These are phyloP conservation scores for Didymella pinodella DNA, from an alignment of 2,329 filamentous ascomycete genomes.

Conservation along the genomic window DNA sequence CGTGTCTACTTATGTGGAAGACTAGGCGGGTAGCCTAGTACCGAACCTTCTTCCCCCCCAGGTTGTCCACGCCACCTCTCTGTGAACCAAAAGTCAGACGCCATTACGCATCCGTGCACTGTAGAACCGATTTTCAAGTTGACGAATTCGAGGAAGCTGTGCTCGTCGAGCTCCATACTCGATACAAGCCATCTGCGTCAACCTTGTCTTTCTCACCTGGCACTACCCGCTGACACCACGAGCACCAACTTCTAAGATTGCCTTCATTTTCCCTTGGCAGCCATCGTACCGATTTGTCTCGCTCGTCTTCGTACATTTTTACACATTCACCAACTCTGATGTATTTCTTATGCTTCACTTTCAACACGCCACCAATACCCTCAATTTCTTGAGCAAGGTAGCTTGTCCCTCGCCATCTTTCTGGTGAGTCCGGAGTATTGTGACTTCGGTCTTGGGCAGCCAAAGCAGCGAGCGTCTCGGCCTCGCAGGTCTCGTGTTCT, in stretches of 20 bases:
- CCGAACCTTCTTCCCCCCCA: too few species aligned
- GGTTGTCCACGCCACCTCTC: too few species aligned
- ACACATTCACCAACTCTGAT: conserved; percentile 84
- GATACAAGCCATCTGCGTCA: conserved; percentile 10
- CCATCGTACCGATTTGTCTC: conserved; percentile 60
- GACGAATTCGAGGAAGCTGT: conserved; percentile 9
- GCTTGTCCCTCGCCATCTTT: conserved; percentile 69
- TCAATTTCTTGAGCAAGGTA: conserved; percentile 90
- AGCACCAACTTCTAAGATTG: conserved; percentile 81
- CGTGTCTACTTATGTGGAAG: neutral
- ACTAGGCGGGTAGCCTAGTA: too few species aligned
- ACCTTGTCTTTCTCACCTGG: conserved; percentile 61
- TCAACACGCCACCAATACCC: conserved; percentile 86
- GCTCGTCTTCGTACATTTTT: conserved; percentile 76
- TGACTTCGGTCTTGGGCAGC: conserved; percentile 40
- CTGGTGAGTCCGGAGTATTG: conserved; percentile 36
- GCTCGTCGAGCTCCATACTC: conserved; percentile 18
- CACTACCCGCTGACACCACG: conserved; percentile 85
- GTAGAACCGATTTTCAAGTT: neutral
- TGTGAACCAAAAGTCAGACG: neutral
- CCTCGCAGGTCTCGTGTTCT: conserved; percentile 84
- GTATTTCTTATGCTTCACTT: conserved; percentile 85
- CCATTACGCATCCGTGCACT: neutral
- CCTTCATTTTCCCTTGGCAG: conserved; percentile 75
- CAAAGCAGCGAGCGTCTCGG: conserved; percentile 68